phyloP scores from a whole-genome alignment of 2,329 filamentous ascomycete species.

The Aurifilum marmelostoma region DNA sequence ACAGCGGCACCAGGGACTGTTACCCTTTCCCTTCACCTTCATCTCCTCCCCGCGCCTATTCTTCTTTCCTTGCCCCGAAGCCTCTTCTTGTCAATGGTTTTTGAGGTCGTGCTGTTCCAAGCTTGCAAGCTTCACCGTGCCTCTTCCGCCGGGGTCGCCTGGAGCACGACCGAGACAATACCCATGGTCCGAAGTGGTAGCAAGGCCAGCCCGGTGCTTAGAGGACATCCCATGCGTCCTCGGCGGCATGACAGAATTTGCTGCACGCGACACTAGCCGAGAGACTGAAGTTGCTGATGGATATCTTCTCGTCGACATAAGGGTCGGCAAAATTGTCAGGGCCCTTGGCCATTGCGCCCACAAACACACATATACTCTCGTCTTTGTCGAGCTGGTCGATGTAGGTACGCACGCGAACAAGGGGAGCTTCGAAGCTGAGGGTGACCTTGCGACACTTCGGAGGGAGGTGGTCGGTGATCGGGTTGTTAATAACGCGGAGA shows the following conservation, averaged over 20 bases:
- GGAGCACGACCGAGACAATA: background rate
- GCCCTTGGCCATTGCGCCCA: slow-evolving; percentile 98
- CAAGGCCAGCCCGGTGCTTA: slow-evolving; percentile 42
- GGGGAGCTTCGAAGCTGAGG: slow-evolving; percentile 87
- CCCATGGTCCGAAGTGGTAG: background rate
- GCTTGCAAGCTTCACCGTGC: background rate
- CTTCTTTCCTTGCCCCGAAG: slow-evolving; percentile 3
- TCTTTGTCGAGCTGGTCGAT: slow-evolving; percentile 76
- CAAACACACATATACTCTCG: slow-evolving; percentile 96
- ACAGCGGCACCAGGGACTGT: slow-evolving; percentile 31
- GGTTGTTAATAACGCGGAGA: slow-evolving; percentile 95
- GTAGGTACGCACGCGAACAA: slow-evolving; percentile 88
- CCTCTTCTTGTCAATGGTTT: background rate
- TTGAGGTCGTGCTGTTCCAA: background rate
- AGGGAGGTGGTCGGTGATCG: slow-evolving; percentile 94
- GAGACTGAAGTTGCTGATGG: slow-evolving; percentile 96
- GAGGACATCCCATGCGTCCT: slow-evolving; percentile 93
- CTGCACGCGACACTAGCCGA: slow-evolving; percentile 98
- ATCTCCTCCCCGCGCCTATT: too few species aligned
- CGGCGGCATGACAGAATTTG: slow-evolving; percentile 98
- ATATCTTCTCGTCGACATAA: slow-evolving; percentile 95
- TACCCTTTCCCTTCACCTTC: slow-evolving; percentile 33
- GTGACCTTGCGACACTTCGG: slow-evolving; percentile 98
- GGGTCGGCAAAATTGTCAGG: slow-evolving; percentile 92
- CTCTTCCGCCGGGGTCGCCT: background rate